Conservation (phyloP, 2,329 filamentous ascomycete species). For the Mycosphaerella arachidis region DNA sequence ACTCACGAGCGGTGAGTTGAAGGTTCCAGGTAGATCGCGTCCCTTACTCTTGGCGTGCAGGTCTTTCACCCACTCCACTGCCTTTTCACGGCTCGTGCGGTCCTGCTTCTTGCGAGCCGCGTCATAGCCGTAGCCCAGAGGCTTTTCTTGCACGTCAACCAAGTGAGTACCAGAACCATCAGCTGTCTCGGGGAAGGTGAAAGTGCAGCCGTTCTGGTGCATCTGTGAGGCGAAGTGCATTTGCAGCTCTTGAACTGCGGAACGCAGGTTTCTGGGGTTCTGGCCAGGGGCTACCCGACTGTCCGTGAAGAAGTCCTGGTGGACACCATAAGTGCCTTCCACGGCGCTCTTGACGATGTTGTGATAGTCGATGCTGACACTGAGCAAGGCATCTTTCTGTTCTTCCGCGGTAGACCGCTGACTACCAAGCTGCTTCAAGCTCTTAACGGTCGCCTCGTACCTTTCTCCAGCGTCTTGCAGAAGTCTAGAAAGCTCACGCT, state of each 20-base stretch:
- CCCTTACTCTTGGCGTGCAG: slow-evolving; percentile 47
- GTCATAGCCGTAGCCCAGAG: slow-evolving; percentile 11
- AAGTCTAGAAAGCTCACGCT: slow-evolving; percentile 34
- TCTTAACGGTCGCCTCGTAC: slow-evolving; percentile 22
- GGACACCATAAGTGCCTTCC: slow-evolving; percentile 47
- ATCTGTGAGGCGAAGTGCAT: slow-evolving; percentile 46
- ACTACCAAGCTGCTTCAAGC: slow-evolving; percentile 47
- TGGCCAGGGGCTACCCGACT: slow-evolving; percentile 6
- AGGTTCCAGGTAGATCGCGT: slow-evolving; percentile 57
- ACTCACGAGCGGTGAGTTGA: slow-evolving; percentile 55
- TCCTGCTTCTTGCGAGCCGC: slow-evolving; percentile 17
- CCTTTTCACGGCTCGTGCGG: slow-evolving; percentile 34
- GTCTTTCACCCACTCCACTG: slow-evolving; percentile 56
- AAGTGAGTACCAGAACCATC: slow-evolving; percentile 15
- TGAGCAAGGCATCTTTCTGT: slow-evolving; percentile 47
- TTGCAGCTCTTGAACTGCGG: slow-evolving; percentile 51
- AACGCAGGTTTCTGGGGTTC: slow-evolving; percentile 47
- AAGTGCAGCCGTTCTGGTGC: slow-evolving; percentile 39
- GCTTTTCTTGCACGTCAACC: slow-evolving; percentile 14
- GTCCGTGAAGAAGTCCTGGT: slow-evolving; percentile 48
- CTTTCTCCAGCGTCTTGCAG: slow-evolving; percentile 32
- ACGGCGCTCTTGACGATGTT: slow-evolving; percentile 44
- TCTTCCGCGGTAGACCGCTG: slow-evolving; percentile 44
- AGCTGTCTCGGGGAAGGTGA: slow-evolving; percentile 28
- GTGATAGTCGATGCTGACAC: slow-evolving; percentile 45